Evolutionary conservation across 306 rosid genomes (phyloP).

Genomic region (Echinosophora koreensis): DNA sequence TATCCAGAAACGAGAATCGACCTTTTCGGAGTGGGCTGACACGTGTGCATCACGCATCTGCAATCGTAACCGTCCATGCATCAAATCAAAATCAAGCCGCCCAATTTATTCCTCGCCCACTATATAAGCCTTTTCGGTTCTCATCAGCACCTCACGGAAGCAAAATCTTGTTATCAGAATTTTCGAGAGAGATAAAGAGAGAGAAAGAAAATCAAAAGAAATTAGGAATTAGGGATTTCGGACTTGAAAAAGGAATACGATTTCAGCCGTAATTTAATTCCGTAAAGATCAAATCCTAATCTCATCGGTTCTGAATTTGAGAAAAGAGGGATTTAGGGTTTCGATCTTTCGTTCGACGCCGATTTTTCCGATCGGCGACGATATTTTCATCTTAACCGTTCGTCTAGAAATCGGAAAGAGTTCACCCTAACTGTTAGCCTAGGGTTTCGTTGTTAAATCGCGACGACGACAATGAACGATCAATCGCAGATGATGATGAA

Average conservation of each 20-base stretch:
- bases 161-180: conserved; percentile 24
- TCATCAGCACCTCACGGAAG: not conserved
- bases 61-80: conserved; percentile 42
- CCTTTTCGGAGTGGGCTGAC: conserved; percentile 13
- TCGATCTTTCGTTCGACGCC: conserved; percentile 39
- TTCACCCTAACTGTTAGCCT: conserved; percentile 12
- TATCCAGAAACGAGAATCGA: conserved; percentile 2
- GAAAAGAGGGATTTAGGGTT: conserved; percentile 54
- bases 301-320: conserved; percentile 22
- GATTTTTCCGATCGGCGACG: conserved; percentile 44
- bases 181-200: conserved; percentile 17
- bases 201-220: not conserved
- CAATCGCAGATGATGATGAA: conserved; percentile 65
- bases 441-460: conserved; percentile 45
- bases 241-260: not conserved
- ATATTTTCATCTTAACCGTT: conserved; percentile 7
- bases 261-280: conserved; percentile 33
- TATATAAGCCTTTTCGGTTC: conserved; percentile 27
- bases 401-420: conserved; percentile 11
- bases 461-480: conserved; percentile 53
- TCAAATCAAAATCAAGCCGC: conserved; percentile 25
- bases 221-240: conserved; percentile 40
- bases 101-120: conserved; percentile 8
- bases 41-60: conserved; percentile 42
- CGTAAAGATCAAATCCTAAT: conserved; percentile 36